Base-by-base conservation (phyloP, 495 filamentous ascomycete species). In the Hypoxylon fragiforme region DNA sequence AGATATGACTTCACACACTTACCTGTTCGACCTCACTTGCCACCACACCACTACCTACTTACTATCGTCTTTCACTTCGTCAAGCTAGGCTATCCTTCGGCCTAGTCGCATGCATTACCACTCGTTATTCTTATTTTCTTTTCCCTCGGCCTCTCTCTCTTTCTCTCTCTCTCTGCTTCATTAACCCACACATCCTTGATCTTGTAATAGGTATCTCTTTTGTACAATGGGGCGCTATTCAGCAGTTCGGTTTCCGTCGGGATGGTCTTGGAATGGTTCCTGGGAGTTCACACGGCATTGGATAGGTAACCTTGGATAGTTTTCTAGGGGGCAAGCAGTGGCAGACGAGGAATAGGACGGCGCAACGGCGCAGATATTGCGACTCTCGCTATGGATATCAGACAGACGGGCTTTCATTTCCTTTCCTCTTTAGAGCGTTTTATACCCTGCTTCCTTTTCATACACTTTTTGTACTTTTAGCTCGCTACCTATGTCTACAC, bases 371-470 rank as follows among this genome's bases (percentile, higher is more conserved):
- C 31, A 13, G 12, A 35, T 35, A 7, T 9, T 21, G 6, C 6
- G 22, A 9, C 28, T 39, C 36, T n/a, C n/a, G n/a, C 21, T n/a
- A n/a, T n/a, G n/a, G n/a, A n/a, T n/a, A n/a, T n/a, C 32, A 26
- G 36, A 22, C 28, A 19, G 44, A 30, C 18, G 49, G 28, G 36
- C 20, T 46, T 39, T 39, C 19, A n/a, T n/a, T n/a, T n/a, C n/a
- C n/a, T n/a, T 55, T 61, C 44, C 18, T 35, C 15, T 34, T 39
- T 41, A 48, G 47, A 56, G 32, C 52, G 37, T 56, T 61, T 62
- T 62, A 62, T 62, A 62, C 58, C 58, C 58, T 43, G 47, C 35
- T 51, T 52, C 37, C 26, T 28, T 51, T 50, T 9, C 9, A 9
- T 28, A 20, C 15, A 24, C 36, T 53, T 52, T 20, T 43, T 61